Evolutionary conservation across 768 basidiomycete species (phyloP), one percentile per base, ranked within the genome.

Genomic region (Kwoniella mangroviensis): DNA sequence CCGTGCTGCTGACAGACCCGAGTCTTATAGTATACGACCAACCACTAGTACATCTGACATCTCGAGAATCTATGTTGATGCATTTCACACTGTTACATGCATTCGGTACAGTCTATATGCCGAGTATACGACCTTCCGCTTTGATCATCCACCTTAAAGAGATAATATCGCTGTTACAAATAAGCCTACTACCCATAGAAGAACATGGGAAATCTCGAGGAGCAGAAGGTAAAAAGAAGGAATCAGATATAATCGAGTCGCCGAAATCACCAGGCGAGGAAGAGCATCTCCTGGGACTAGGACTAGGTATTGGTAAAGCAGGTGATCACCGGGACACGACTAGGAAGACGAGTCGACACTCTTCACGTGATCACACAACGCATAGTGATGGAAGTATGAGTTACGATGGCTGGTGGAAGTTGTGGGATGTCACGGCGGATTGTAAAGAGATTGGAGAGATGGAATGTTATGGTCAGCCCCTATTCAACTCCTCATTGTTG

Each of bases 401-500:
- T 45, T 66, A 66, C 56, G 56, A 60, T 11, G 57, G 56, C 10
- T 75, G 73, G 75, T 79, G 76, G 74, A 75, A 70, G 59, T 40
- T 79, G 21, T 79, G 76, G 76, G 72, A 77, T 52, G 72, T 79
- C 24, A 53, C 61, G 5, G 74, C 74, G 15, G 78, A 77, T 13
- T 77, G 75, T 61, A 60, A 24, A n/a, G 78, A 79, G 55, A 70
- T 79, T 43, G 78, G 78, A 6, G 73, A 66, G 43, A 75, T 79
- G 78, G 78, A 79, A 59, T 79, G 77, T 63, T 79, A 79, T 73
- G 77, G 69, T 75, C 41, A n/a, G 74, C 68, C 22, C 34, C 6
- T 7, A 34, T 34, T 34, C 9, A 5, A 1, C 0, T n/a, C n/a
- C n/a, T 34, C 34, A 34, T 34, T 5, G 6, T 34, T 34, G 34